Evolutionary conservation across 495 filamentous ascomycete genomes (phyloP).

Genomic region (Trichoderma gamsii): DNA sequence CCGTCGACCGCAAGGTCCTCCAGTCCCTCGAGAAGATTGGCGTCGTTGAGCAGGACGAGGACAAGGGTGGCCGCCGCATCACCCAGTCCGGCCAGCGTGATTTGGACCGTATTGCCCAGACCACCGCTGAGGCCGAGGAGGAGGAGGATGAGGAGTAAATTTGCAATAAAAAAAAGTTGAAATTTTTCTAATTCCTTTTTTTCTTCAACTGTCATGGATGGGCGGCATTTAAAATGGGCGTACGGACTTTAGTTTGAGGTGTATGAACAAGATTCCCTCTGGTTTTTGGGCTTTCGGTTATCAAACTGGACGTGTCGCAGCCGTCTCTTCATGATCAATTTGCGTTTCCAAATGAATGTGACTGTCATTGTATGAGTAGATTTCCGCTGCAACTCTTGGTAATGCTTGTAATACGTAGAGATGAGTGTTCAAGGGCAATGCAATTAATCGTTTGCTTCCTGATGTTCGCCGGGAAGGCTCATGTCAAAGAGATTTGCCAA

Average conservation of each 20-base stretch:
- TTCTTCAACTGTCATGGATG: background rate
- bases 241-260: slow-evolving; percentile 15
- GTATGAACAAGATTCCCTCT: slow-evolving; percentile 17
- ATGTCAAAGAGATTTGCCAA: no score
- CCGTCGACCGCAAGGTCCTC: slow-evolving; percentile 91
- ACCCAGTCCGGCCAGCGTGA: slow-evolving; percentile 96
- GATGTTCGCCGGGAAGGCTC: no score
- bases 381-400: background rate
- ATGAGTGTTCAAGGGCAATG: no score
- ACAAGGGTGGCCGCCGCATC: slow-evolving; percentile 94
- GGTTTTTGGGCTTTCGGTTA: slow-evolving; percentile 14
- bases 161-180: background rate
- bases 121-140: slow-evolving; percentile 63
- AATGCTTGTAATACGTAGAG: background rate
- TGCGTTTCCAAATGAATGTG: background rate
- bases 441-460: no score
- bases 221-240: slow-evolving; percentile 14
- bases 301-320: slow-evolving; percentile 11
- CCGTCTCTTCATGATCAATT: slow-evolving; percentile 6
- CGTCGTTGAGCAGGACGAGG: slow-evolving; percentile 91
- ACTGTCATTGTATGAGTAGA: background rate
- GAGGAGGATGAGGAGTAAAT: slow-evolving; percentile 56
- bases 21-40: slow-evolving; percentile 98
- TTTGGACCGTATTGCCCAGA: slow-evolving; percentile 89
- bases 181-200: background rate